Conservation (phyloP, 2,329 filamentous ascomycete species). For the Botrytis cinerea region DNA sequence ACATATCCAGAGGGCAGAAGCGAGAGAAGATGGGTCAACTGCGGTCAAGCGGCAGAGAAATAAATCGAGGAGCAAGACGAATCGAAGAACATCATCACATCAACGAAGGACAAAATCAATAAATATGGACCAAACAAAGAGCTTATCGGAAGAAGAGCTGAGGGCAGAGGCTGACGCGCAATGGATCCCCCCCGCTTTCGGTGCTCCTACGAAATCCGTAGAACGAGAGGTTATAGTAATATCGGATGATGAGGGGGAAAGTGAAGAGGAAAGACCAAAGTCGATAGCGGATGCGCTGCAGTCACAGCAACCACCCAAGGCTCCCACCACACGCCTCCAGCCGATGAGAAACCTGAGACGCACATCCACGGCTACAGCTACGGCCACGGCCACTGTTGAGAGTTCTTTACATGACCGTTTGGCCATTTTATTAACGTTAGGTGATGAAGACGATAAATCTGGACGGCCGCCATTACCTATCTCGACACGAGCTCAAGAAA, state of each 20-base stretch:
- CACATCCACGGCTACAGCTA: background rate
- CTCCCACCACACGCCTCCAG: background rate
- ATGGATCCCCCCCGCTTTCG: slow-evolving; percentile 33
- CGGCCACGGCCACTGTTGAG: background rate
- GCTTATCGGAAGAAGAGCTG: slow-evolving; percentile 29
- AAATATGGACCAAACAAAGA: slow-evolving; percentile 24
- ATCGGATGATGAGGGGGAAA: slow-evolving; percentile 20
- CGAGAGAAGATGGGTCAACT: slow-evolving; percentile 28
- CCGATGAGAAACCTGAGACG: background rate
- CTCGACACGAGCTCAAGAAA: slow-evolving; percentile 18
- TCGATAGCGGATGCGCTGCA: slow-evolving; percentile 15
- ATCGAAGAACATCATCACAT: background rate
- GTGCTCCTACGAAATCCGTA: slow-evolving; percentile 6
- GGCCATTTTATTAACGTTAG: slow-evolving; percentile 10
- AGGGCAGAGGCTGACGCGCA: slow-evolving; percentile 27
- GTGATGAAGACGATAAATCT: slow-evolving; percentile 2
- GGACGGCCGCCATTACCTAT: slow-evolving; percentile 1
- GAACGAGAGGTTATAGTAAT: slow-evolving; percentile 9
- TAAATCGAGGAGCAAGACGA: background rate
- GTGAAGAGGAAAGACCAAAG: background rate
- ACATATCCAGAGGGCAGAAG: slow-evolving; percentile 27
- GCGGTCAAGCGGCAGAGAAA: slow-evolving; percentile 33
- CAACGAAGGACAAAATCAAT: background rate
- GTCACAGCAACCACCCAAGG: background rate
- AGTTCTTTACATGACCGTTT: slow-evolving; percentile 13